Percentiles rank a stretch among this genome's conserved stretches.
These are phyloP conservation scores for Myxozyma nipponensis DNA, from an alignment of 805 yeast species.

Conservation along the genomic window DNA sequence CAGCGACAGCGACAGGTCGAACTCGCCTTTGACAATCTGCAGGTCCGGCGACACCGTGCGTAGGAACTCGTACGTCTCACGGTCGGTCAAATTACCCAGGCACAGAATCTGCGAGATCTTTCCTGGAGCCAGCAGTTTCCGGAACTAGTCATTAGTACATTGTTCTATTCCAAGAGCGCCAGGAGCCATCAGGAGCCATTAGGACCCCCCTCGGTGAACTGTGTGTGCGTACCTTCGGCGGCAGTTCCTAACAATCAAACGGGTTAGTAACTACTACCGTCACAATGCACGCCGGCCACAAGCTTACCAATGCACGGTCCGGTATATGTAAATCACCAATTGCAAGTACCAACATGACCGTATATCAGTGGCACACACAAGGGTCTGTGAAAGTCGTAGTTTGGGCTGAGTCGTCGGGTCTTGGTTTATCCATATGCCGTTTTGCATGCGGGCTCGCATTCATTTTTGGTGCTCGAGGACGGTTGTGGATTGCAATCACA, in stretches of 20 bases:
- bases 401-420: no score
- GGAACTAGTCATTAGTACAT: conserved; percentile 47
- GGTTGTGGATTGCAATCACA: no score
- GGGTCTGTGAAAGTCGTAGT: no score
- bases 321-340: conserved; percentile 91
- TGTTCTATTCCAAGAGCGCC: neutral
- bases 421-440: no score
- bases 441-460: no score
- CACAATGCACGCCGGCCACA: conserved; percentile 5
- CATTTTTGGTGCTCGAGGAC: no score
- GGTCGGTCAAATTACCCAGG: conserved; percentile 74
- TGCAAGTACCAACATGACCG: conserved; percentile 73
- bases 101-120: conserved; percentile 82
- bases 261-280: conserved; percentile 13
- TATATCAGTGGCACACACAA: no score
- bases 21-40: conserved; percentile 77
- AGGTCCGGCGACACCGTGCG: conserved; percentile 66
- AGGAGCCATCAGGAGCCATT: neutral
- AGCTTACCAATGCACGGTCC: conserved; percentile 64
- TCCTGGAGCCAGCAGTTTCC: conserved; percentile 73
- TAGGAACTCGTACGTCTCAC: conserved; percentile 59
- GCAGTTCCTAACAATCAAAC: conserved; percentile 40
- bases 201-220: neutral
- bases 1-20: conserved; percentile 47
- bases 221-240: conserved; percentile 39